Base-by-base conservation (phyloP, 345 rosid species). In the Brassica juncea region DNA sequence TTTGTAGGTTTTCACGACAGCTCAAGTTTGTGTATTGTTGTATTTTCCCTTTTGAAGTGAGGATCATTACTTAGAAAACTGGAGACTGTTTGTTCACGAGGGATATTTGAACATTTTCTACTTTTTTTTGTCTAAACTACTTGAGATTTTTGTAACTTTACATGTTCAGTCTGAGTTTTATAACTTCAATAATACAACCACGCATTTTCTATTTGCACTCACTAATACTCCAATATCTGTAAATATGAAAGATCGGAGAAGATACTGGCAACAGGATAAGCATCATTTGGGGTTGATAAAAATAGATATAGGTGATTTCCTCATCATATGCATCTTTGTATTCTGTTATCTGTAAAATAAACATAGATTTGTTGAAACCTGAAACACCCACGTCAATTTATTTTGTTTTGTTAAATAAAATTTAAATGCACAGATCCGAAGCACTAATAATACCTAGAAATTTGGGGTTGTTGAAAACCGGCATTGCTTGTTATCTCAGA, bases 51-150 rank as follows among this genome's bases (percentile, higher is more conserved):
- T 30, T 32, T 70, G 64, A 49, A 70, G 30, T 61, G 70, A 77
- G 75, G 80, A 70, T 34, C 70, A 16, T 42, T 42, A 42, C 49
- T 77, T 32, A 61, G 70, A 63, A 31, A 11, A 21, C n/a, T 62
- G 30, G 75, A 77, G 80, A 69, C 70, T 77, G 37, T 52, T 52
- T 52, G 19, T 42, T 68, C 73, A 27, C 58, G 72, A 31, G 73
- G 80, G 35, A 68, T 42, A 59, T 68, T 76, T 52, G 59, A 59
- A 42, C 8, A 47, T 8, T 68, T 68, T 75, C 21, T 54, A 66
- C 35, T 66, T 52, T 66, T 58, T 76, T 8, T 55, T 19, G 21
- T 74, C 14, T 44, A 27, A 54, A 54, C 59, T 49, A n/a, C 6
- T 49, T 75, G 59, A 30, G 6, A 27, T 2, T 14, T 75, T 16